phyloP scores from a whole-genome alignment of 331 rosid genomes.

The Quercus lobata region DNA sequence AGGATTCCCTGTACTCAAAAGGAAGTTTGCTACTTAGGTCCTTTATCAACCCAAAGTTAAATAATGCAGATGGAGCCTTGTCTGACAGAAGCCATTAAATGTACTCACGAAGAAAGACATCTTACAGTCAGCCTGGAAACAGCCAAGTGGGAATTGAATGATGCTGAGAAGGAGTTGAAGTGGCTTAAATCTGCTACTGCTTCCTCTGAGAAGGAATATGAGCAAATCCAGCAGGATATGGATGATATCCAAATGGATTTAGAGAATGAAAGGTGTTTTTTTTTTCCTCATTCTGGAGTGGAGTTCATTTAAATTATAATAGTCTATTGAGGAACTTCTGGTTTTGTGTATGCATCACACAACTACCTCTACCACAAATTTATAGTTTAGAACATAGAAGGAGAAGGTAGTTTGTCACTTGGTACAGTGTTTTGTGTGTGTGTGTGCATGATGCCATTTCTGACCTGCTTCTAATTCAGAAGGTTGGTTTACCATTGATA shows the following conservation, averaged over 20 bases:
- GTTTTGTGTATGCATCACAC: background rate
- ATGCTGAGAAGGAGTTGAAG: slow-evolving; percentile 87
- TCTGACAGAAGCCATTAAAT: slow-evolving; percentile 56
- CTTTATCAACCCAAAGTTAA: slow-evolving; percentile 16
- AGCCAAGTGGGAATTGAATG: slow-evolving; percentile 76
- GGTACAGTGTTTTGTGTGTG: background rate
- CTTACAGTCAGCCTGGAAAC: slow-evolving; percentile 60
- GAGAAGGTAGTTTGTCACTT: background rate
- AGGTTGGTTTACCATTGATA: background rate
- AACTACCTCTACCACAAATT: background rate
- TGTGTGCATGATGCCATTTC: background rate
- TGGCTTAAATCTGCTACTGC: slow-evolving; percentile 62
- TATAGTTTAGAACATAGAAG: too few relatives aligned
- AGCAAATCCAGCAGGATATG: slow-evolving; percentile 61
- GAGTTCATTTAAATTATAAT: background rate
- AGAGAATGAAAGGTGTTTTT: slow-evolving; percentile 70
- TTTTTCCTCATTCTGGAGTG: background rate
- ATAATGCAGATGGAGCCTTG: slow-evolving; percentile 56
- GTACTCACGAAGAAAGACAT: slow-evolving; percentile 63
- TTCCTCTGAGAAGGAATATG: slow-evolving; percentile 80
- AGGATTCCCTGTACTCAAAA: slow-evolving; percentile 1
- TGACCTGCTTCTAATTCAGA: background rate
- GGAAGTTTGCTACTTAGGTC: slow-evolving; percentile 1
- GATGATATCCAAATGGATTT: slow-evolving; percentile 55
- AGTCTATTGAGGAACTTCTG: background rate